Evolutionary conservation across 257 asterid species (phyloP), one percentile per base, ranked within the genome.

Genomic region (Solanum medicagineum): DNA sequence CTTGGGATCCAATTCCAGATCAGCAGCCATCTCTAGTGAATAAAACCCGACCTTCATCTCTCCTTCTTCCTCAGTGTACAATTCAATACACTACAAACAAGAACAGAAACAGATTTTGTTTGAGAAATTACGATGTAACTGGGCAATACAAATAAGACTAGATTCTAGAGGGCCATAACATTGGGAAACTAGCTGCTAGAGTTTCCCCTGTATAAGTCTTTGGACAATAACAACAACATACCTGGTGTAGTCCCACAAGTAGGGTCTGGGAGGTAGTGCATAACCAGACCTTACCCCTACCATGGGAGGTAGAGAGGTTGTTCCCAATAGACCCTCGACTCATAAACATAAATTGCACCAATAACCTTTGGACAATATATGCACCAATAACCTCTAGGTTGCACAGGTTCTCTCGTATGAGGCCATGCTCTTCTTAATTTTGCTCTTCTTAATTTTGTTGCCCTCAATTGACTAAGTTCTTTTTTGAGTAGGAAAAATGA

Each of bases 1-100:
- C 91, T 95, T 94, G 17, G 99, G 99, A 29, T 94, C 94, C 92
- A 97, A 90, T 85, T 95, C 97, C 51, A 95, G 97, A 92, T 97
- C 98, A 86, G 97, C 90, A 55, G 97, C 98, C 99, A 97, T 97
- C 90, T 95, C 99, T 88, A 97, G 87, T 7, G 99, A 93, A 90
- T 97, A 97, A 74, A 97, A 93, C 60, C 99, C 99, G 59, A 90
- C 92, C 87, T 88, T 90, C 91, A 93, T 92, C 91, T 94, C 97
- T 85, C 92, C 97, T 19, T 90, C 87, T 79, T 93, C 95, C 47
- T 89, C 84, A 0, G 93, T 95, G 89, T 94, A 95, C 89, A 97
- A 63, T 87, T 97, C 99, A 71, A 97, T 92, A 90, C 99, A 92
- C 99, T 97, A 87, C 51, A 56, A 90, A 77, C 60, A 84, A 88